phyloP scores from a whole-genome alignment of 208 protist genomes.

The Crithidia bombi region DNA sequence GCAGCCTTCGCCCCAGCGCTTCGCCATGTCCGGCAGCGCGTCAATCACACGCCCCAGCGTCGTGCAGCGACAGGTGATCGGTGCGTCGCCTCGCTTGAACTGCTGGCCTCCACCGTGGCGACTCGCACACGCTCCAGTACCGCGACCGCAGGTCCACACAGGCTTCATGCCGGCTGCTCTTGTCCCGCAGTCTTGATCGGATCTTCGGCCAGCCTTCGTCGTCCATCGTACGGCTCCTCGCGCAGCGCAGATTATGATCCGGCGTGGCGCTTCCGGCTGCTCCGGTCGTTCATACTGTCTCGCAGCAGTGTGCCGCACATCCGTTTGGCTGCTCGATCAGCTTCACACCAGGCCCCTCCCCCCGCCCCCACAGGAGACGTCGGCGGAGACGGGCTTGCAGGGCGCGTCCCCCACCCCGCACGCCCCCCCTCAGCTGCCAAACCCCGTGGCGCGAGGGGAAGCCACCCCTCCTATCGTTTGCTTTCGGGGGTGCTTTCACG shows the following conservation, averaged over 20 bases:
- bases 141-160: slow-evolving; percentile 93
- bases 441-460: too few species aligned
- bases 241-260: slow-evolving; percentile 68
- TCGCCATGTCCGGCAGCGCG: slow-evolving; percentile 46
- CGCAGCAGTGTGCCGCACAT: slow-evolving; percentile 1
- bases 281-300: slow-evolving; percentile 91
- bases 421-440: too few species aligned
- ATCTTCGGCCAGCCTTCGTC: slow-evolving; percentile 49
- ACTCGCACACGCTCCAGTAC: slow-evolving; percentile 69
- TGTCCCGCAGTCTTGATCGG: slow-evolving; percentile 72
- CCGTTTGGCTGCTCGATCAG: slow-evolving; percentile 33
- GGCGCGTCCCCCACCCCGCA: too few species aligned
- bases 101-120: slow-evolving; percentile 60
- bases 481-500: too few species aligned
- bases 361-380: too few species aligned
- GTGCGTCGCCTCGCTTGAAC: slow-evolving; percentile 72
- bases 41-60: slow-evolving; percentile 88
- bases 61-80: slow-evolving; percentile 42
- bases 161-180: slow-evolving; percentile 81
- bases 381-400: too few species aligned
- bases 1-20: background rate
- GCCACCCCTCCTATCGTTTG: too few species aligned
- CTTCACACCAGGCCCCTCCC: slow-evolving; percentile 52
- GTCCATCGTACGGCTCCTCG: slow-evolving; percentile 45
- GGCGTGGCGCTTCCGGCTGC: slow-evolving; percentile 88